phyloP scores from a whole-genome alignment of 1,284 basidiomycete genomes.

The Lignosus rhinocerotis region DNA sequence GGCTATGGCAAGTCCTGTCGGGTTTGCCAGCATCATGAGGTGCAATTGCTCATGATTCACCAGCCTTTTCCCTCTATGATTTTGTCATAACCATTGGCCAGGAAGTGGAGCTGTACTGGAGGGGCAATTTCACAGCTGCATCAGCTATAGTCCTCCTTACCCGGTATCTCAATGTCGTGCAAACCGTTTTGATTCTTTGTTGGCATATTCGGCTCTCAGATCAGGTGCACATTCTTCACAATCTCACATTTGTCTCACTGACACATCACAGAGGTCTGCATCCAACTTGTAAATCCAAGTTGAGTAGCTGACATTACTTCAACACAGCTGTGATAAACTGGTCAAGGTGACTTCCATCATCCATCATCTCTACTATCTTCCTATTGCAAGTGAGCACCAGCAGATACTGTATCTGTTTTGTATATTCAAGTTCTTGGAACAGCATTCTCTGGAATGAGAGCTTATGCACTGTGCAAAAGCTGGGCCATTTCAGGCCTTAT shows the following conservation, averaged over 20 bases:
- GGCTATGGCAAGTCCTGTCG: too few relatives aligned
- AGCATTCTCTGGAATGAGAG: neutral
- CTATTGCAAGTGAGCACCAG: neutral
- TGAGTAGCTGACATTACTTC: neutral
- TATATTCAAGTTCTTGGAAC: neutral
- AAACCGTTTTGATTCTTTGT: neutral
- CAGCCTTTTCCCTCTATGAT: neutral
- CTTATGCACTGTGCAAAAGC: neutral
- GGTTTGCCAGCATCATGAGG: too few relatives aligned
- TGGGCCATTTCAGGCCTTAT: neutral
- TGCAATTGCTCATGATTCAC: too few relatives aligned
- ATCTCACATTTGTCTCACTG: too few relatives aligned
- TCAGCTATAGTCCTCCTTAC: neutral
- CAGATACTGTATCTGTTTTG: neutral
- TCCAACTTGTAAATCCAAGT: too few relatives aligned
- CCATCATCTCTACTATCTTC: neutral
- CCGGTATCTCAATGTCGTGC: neutral
- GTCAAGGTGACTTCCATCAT: neutral
- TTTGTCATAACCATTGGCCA: neutral
- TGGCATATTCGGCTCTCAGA: neutral
- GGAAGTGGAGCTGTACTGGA: neutral
- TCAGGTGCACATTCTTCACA: too few relatives aligned
- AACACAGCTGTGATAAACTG: neutral
- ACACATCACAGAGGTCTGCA: too few relatives aligned
- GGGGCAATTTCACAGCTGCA: neutral